Base-by-base conservation (phyloP, 2,329 filamentous ascomycete species). In the Arachnomyces sp. region DNA sequence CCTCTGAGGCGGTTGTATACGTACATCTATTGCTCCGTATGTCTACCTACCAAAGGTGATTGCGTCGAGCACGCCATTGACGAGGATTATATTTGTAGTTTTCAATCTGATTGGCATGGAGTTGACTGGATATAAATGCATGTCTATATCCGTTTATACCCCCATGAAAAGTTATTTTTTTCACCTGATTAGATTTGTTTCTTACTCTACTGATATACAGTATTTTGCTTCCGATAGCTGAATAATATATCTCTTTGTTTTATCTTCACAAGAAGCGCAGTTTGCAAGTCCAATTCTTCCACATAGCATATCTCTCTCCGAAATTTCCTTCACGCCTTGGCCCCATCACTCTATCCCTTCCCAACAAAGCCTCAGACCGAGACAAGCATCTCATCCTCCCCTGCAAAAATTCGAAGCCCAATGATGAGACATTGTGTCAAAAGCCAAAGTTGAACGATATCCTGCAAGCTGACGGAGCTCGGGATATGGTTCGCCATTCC, bases 361-460 rank as follows among this genome's bases (percentile, higher is more conserved):
- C 20, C 20, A 25, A 25, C 20, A 25, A 25, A 25, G 20, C 20
- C 6, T 7, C 31, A 7, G 31, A 6, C 6, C n/a, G 6, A 7
- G n/a, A 33, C 13, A 15, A n/a, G 35, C 28, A 38, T 12, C 7
- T 15, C 39, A n/a, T n/a, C n/a, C n/a, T n/a, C n/a, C n/a, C n/a
- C n/a, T n/a, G n/a, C n/a, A n/a, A 25, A 25, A 9, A 5, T 25
- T 25, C 32, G n/a, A 13, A 38, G 58, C 58, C 61, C 61, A 34
- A 49, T 66, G 63, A 66, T 57, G 63, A 66, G 51, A 45, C 20
- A 31, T 44, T 44, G 49, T 57, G 52, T 59, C 58, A 61, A 57
- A 66, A 66, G 64, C 64, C 64, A 67, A 66, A 67, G 54, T 63
- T 64, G 63, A 46, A 64, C 47, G 63, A 52, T 62, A 67, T 63